Evolutionary conservation across 495 filamentous ascomycete genomes (phyloP).

Genomic region (Friedmanniomyces simplex): DNA sequence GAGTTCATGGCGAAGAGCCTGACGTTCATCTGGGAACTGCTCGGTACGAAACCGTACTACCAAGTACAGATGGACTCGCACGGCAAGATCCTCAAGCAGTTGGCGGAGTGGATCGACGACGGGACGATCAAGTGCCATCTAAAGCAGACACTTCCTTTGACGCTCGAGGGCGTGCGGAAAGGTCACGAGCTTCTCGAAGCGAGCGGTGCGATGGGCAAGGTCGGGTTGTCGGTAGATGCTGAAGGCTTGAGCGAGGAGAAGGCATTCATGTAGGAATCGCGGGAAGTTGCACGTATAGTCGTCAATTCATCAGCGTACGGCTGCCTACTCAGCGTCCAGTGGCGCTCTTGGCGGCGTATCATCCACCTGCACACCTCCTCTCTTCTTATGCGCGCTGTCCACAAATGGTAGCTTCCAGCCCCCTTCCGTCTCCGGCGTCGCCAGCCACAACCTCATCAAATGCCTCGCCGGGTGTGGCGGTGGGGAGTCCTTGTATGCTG

Average conservation of each 20-base stretch:
- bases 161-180: slow-evolving; percentile 12
- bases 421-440: slow-evolving; percentile 69
- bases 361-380: slow-evolving; percentile 80
- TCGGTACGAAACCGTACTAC: slow-evolving; percentile 27
- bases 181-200: slow-evolving; percentile 18
- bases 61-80: slow-evolving; percentile 15
- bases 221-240: slow-evolving; percentile 17
- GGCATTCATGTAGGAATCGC: slow-evolving; percentile 5
- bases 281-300: no score
- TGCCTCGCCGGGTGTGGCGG: slow-evolving; percentile 28
- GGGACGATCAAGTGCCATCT: slow-evolving; percentile 21
- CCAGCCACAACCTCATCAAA: slow-evolving; percentile 78
- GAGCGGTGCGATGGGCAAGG: slow-evolving; percentile 20
- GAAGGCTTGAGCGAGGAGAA: neutral
- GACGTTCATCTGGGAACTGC: slow-evolving; percentile 29
- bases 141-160: slow-evolving; percentile 17
- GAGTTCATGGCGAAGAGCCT: slow-evolving; percentile 33
- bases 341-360: slow-evolving; percentile 59
- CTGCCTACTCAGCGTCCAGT: slow-evolving; percentile 62
- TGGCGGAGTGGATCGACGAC: slow-evolving; percentile 13
- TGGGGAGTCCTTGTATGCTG: slow-evolving; percentile 31
- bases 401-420: slow-evolving; percentile 78
- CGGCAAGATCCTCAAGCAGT: slow-evolving; percentile 16
- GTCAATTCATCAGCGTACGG: no score
- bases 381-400: slow-evolving; percentile 72